Conservation (phyloP, 257 asterid species). For the Capsicum pubescens region DNA sequence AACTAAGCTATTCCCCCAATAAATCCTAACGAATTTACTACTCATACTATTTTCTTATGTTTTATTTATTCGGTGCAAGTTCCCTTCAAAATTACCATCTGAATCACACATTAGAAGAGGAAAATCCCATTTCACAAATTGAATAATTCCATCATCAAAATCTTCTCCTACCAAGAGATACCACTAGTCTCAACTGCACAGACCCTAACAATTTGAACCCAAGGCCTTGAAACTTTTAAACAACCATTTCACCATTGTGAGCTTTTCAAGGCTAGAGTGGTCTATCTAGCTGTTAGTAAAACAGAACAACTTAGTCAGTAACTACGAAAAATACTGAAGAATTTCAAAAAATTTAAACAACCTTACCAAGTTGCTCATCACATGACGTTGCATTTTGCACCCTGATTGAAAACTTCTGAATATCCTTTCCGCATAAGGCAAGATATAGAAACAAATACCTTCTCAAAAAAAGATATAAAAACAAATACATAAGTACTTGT, state of each 20-base stretch:
- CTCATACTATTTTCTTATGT: no score
- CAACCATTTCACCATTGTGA: not conserved
- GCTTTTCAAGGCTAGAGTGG: not conserved
- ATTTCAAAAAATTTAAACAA: not conserved
- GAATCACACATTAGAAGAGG: no score
- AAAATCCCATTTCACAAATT: no score
- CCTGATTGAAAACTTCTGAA: not conserved
- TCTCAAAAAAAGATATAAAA: no score
- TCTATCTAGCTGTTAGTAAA: not conserved
- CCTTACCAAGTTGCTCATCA: not conserved
- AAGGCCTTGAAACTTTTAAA: not conserved
- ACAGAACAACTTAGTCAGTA: not conserved
- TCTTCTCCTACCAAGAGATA: no score
- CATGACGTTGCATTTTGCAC: not conserved
- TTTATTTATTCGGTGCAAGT: no score
- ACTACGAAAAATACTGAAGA: not conserved
- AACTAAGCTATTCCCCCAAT: no score
- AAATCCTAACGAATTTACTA: no score
- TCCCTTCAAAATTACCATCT: no score
- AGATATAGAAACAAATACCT: not conserved
- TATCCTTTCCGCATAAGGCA: not conserved
- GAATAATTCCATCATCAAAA: no score
- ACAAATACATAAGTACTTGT: not conserved
- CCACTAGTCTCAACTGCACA: no score
- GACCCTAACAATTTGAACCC: not conserved